A percentile compares a stretch with the other conserved stretches of the same genome.
Conservation (phyloP, 495 filamentous ascomycete species). For the Penicillium fimorum region DNA sequence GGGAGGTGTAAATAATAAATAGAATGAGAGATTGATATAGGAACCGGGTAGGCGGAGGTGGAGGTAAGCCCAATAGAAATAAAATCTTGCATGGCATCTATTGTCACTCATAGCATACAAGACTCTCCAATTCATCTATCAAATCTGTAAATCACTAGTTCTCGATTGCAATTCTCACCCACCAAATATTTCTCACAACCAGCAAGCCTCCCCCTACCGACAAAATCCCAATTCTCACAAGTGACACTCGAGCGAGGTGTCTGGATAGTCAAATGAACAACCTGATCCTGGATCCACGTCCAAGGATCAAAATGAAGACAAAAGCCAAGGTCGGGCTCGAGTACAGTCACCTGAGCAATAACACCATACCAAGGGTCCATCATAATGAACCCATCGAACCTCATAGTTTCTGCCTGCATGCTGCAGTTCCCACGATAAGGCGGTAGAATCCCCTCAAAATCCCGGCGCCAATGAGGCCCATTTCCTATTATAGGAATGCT, state of each 20-base stretch:
- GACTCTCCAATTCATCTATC: conserved; percentile 25
- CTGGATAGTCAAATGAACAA: conserved; percentile 32
- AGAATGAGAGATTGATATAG: too few species aligned
- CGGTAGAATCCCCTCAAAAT: conserved; percentile 43
- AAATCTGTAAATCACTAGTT: conserved; percentile 57
- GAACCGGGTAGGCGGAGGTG: too few species aligned
- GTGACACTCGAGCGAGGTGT: conserved; percentile 38
- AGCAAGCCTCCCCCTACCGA: conserved; percentile 54
- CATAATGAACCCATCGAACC: conserved; percentile 15
- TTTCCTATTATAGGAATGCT: conserved; percentile 54
- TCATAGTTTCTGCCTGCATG: conserved; percentile 29
- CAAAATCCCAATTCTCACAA: conserved; percentile 50
- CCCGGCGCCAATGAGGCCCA: conserved; percentile 54
- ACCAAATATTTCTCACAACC: conserved; percentile 64
- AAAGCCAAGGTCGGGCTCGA: conserved; percentile 53
- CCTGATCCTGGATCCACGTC: conserved; percentile 18
- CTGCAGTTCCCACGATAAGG: conserved; percentile 39
- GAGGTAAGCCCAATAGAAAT: too few species aligned
- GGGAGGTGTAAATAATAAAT: too few species aligned
- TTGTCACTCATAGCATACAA: too few species aligned
- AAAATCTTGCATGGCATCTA: not conserved
- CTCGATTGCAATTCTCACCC: conserved; percentile 54
- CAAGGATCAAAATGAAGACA: conserved; percentile 46
- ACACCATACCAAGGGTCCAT: conserved; percentile 41
- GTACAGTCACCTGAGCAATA: conserved; percentile 54